Base-by-base conservation (phyloP, 2,329 filamentous ascomycete genomes). In the Cyclaneusma minus region DNA sequence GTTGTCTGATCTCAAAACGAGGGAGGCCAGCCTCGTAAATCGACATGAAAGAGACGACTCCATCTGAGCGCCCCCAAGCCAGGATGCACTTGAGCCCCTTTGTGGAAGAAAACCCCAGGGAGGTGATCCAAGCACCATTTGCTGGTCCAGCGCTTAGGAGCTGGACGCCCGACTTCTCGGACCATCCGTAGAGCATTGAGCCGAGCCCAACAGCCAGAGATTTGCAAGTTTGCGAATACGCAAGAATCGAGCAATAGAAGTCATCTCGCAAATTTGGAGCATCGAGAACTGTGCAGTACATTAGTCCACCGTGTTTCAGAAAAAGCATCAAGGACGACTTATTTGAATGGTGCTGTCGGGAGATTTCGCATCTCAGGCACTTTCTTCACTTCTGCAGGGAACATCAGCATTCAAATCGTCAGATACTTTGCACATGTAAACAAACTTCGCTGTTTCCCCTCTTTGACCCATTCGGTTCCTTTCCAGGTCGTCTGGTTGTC, bases 201-300 rank as follows among this genome's bases (percentile, higher is more conserved):
- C 75, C 76, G 9, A 95, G 61, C 1, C 82, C 87, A 11, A 95
- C 81, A 11, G 83, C 87, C 10, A 98, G 63, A 9, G 76, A 80
- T 28, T 78, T 68, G 26, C 71, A 67, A 6, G 68, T 78, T 21
- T 64, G 51, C 0, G 78, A 92, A 49, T 93, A 95, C 7, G 89
- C 83, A 28, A 98, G 62, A 3, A 85, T 64, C 0, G 85, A 89
- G 52, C 84, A 94, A 48, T 98, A 98, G 48, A 85, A 98, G 50
- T 98, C 87, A 42, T 95, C 84, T 30, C 83, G 72, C n/a, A 95
- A 60, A 27, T 72, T 69, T 3, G 85, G 84, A 6, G 87, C 87
- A 52, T 94, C 83, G 4, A 98, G 62, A 5, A 94, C 79, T 54
- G 72, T 78, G 35, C 7, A 10, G n/a, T 3, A 10, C 31, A 42